Conservation (phyloP, 2,329 filamentous ascomycete species). For the Cytospora piceae region DNA sequence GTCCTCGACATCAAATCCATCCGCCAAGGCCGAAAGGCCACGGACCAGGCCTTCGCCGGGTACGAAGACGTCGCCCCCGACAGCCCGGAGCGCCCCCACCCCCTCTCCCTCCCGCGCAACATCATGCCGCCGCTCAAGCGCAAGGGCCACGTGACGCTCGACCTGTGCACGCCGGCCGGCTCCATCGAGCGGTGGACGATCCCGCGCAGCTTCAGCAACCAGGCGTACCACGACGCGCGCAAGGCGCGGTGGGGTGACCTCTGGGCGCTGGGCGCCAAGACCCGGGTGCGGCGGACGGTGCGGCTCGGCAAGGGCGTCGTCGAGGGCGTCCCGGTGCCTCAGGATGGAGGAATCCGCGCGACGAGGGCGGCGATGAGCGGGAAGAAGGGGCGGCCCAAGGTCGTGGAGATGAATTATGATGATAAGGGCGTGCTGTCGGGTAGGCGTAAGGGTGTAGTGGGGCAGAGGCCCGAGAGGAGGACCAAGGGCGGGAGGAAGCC, state of each 20-base stretch:
- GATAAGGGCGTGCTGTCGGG: constrained; percentile 44
- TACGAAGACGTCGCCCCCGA: constrained; percentile 57
- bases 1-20: constrained; percentile 38
- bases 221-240: constrained; percentile 88
- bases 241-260: constrained; percentile 92
- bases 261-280: constrained; percentile 95
- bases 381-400: constrained; percentile 43
- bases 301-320: constrained; percentile 57
- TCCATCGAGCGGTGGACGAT: constrained; percentile 93
- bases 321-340: constrained; percentile 34
- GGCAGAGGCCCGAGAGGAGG: constrained; percentile 42
- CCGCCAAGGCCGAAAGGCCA: constrained; percentile 57
- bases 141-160: constrained; percentile 83
- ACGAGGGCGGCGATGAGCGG: constrained; percentile 36
- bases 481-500: constrained; percentile 47
- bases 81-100: constrained; percentile 47
- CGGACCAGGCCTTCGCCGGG: constrained; percentile 71
- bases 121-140: constrained; percentile 85
- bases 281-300: constrained; percentile 64
- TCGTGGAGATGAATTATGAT: constrained; percentile 45
- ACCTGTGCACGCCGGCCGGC: constrained; percentile 86
- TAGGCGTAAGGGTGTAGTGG: constrained; percentile 39
- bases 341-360: constrained; percentile 53
- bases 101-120: constrained; percentile 75
- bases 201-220: constrained; percentile 76